phyloP scores from a whole-genome alignment of 352 stramenopile species.

The Pythium brassicae region DNA sequence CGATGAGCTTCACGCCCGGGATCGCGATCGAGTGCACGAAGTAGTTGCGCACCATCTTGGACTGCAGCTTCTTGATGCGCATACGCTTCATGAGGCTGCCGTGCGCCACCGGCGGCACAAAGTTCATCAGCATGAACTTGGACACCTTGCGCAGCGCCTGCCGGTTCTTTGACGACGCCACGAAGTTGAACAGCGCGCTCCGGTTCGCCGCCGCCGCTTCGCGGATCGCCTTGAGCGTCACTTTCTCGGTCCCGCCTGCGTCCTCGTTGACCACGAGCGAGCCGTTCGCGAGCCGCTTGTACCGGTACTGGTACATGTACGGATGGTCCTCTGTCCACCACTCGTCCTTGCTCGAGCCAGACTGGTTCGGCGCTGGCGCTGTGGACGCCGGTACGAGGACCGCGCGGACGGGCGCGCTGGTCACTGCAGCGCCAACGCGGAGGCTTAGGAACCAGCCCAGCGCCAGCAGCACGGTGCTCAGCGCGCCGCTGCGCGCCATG shows the following conservation, averaged over 20 bases:
- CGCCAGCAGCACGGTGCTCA: neutral
- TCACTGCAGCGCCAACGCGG: neutral
- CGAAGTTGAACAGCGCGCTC: slow-evolving; percentile 23
- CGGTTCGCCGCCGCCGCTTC: neutral
- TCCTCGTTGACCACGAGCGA: slow-evolving; percentile 27
- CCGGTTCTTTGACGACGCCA: slow-evolving; percentile 23
- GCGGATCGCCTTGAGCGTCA: slow-evolving; percentile 9
- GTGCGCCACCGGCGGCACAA: slow-evolving; percentile 43
- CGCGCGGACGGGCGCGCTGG: neutral
- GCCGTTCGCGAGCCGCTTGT: slow-evolving; percentile 37
- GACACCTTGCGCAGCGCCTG: slow-evolving; percentile 27
- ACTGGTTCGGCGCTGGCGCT: neutral
- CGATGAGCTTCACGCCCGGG: slow-evolving; percentile 30
- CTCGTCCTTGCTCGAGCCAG: slow-evolving; percentile 13
- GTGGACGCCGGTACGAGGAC: neutral
- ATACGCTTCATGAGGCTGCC: slow-evolving; percentile 29
- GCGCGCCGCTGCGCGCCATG: neutral
- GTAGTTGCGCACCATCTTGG: slow-evolving; percentile 22
- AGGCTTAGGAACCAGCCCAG: neutral
- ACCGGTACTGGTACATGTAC: slow-evolving; percentile 31
- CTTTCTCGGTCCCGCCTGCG: neutral
- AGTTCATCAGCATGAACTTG: slow-evolving; percentile 37
- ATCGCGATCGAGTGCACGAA: slow-evolving; percentile 32
- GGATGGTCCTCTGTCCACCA: slow-evolving; percentile 49
- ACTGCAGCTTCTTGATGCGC: slow-evolving; percentile 13